These are phyloP conservation scores for Rhododendron mucronatum DNA, from an alignment of 148 eudicot species.

Conservation along the genomic window DNA sequence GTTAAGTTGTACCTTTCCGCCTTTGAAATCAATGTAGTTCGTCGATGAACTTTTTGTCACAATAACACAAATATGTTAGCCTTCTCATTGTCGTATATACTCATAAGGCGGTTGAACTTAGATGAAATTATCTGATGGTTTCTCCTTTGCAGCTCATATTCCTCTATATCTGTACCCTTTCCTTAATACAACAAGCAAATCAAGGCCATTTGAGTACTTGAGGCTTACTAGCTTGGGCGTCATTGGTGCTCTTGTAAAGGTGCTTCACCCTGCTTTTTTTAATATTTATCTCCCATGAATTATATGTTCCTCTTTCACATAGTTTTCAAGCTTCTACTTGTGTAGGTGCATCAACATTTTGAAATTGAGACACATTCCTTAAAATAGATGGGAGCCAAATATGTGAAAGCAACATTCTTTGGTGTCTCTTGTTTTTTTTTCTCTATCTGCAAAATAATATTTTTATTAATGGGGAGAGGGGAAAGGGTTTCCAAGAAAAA, in stretches of 20 bases:
- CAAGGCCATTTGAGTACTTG: conserved; percentile 95
- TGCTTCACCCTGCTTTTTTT: conserved; percentile 13
- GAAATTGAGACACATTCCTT: not conserved
- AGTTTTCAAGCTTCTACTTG: not conserved
- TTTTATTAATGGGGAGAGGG: too few species aligned
- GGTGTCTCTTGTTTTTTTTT: not conserved
- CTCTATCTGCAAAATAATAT: too few species aligned
- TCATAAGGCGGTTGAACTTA: not conserved
- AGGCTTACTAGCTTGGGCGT: conserved; percentile 95
- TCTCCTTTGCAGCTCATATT: conserved; percentile 74
- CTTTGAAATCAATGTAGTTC: not conserved
- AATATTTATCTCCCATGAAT: not conserved
- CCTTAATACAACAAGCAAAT: conserved; percentile 92
- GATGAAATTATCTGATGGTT: not conserved
- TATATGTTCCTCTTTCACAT: not conserved
- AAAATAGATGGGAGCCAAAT: not conserved
- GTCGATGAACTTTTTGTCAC: not conserved
- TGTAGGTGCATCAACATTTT: not conserved
- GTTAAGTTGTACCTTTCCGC: not conserved
- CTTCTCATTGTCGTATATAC: not conserved
- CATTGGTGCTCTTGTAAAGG: conserved; percentile 96
- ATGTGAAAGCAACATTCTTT: not conserved
- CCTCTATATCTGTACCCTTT: conserved; percentile 94
- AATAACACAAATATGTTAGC: not conserved
- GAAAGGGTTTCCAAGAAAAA: too few species aligned